Conservation (phyloP, 306 rosid genomes). For the Malus fusca region DNA sequence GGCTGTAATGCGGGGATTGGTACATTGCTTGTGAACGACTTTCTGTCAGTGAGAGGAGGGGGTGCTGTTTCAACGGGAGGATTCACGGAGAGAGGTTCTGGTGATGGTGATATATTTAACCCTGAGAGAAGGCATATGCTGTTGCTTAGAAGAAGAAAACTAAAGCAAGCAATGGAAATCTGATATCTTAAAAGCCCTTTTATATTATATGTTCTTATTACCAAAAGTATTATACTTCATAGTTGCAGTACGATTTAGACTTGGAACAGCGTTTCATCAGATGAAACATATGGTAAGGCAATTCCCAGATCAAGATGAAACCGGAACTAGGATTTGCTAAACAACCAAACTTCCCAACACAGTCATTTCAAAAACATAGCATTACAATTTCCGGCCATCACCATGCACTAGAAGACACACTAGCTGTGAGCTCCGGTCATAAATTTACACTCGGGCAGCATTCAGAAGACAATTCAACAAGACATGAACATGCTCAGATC, state of each 20-base stretch:
- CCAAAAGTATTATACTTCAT: neutral
- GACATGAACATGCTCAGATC: slow-evolving; percentile 5
- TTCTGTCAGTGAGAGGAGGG: slow-evolving; percentile 22
- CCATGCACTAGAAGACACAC: neutral
- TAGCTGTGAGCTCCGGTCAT: neutral
- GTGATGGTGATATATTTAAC: slow-evolving; percentile 44
- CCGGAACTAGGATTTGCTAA: neutral
- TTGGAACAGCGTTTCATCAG: neutral
- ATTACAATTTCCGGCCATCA: neutral
- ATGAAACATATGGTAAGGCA: neutral
- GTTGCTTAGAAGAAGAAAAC: neutral
- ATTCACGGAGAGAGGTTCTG: slow-evolving; percentile 27
- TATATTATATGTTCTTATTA: neutral
- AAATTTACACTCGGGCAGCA: neutral
- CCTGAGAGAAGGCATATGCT: slow-evolving; percentile 31
- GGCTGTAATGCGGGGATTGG: slow-evolving; percentile 43
- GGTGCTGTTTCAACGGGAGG: slow-evolving; percentile 40
- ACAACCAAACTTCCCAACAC: neutral
- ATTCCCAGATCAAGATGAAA: slow-evolving; percentile 4
- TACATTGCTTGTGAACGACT: slow-evolving; percentile 30
- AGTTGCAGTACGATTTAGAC: neutral
- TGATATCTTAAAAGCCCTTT: neutral
- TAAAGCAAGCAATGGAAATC: slow-evolving; percentile 10
- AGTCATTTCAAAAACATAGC: neutral
- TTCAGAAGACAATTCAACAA: neutral